phyloP scores from a whole-genome alignment of 2,329 filamentous ascomycete genomes.

The Pseudogymnoascus sp. region DNA sequence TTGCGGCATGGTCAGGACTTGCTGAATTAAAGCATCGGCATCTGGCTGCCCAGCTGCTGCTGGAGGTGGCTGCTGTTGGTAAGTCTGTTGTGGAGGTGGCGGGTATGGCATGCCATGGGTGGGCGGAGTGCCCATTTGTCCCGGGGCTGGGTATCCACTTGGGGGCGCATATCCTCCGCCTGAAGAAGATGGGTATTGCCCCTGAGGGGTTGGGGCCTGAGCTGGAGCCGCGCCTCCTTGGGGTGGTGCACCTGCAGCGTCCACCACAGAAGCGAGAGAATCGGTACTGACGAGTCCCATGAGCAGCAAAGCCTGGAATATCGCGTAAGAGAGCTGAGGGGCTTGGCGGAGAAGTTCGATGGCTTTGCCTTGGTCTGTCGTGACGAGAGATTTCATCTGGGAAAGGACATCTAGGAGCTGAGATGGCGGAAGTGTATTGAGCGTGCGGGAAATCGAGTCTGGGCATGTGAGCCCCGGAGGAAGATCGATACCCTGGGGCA shows the following conservation, averaged over 20 bases:
- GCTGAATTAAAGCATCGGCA: slow-evolving; percentile 67
- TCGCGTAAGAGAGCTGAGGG: slow-evolving; percentile 86
- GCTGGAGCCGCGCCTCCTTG: background rate
- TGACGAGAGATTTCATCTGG: slow-evolving; percentile 89
- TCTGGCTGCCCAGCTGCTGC: slow-evolving; percentile 41
- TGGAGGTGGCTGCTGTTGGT: slow-evolving; percentile 35
- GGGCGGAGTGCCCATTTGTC: slow-evolving; percentile 39
- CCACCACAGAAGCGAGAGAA: slow-evolving; percentile 73
- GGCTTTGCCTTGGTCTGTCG: slow-evolving; percentile 71
- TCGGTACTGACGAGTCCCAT: slow-evolving; percentile 87
- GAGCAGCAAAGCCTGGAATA: slow-evolving; percentile 87
- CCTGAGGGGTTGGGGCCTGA: slow-evolving; percentile 8
- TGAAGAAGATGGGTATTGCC: slow-evolving; percentile 29
- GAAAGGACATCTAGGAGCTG: slow-evolving; percentile 89
- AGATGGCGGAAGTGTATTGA: slow-evolving; percentile 75
- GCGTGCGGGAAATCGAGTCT: slow-evolving; percentile 86
- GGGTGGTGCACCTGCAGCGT: slow-evolving; percentile 36
- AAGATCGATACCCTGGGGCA: slow-evolving; percentile 74
- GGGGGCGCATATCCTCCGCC: slow-evolving; percentile 32
- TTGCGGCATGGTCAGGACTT: slow-evolving; percentile 73
- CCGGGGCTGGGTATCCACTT: slow-evolving; percentile 31
- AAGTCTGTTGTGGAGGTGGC: slow-evolving; percentile 38
- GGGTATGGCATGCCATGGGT: slow-evolving; percentile 31
- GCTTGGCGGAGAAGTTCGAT: slow-evolving; percentile 81
- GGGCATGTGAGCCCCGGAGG: slow-evolving; percentile 75